Evolutionary conservation across 106 monocot species (phyloP).

Genomic region (Alisma plantagoaquatica): DNA sequence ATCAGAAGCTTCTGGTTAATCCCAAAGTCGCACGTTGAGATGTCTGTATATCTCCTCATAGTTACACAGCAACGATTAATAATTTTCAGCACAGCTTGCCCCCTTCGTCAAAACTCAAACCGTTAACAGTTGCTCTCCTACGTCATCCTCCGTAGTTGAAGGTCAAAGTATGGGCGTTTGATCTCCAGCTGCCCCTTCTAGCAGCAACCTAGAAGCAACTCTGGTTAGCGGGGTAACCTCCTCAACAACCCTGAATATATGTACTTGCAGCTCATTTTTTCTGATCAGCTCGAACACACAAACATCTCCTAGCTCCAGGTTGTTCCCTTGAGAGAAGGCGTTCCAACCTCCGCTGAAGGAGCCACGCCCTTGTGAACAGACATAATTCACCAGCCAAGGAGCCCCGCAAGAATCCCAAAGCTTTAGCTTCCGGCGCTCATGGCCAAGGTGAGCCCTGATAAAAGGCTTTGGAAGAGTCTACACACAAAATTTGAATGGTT

Average conservation of each 20-base stretch:
- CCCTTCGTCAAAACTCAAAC: too few species aligned
- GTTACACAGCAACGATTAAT: too few species aligned
- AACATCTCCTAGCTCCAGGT: slow-evolving; percentile 15
- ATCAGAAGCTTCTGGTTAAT: too few species aligned
- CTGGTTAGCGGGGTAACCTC: slow-evolving; percentile 1
- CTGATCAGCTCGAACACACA: slow-evolving; percentile 19
- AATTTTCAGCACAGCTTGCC: too few species aligned
- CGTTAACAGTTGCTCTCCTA: too few species aligned
- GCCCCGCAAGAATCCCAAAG: slow-evolving; percentile 8
- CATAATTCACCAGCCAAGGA: slow-evolving; percentile 14
- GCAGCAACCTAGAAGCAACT: not conserved
- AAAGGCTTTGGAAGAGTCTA: slow-evolving; percentile 15
- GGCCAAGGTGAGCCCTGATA: slow-evolving; percentile 8
- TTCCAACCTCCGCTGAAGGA: slow-evolving; percentile 19
- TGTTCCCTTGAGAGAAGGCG: slow-evolving; percentile 8
- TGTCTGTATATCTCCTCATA: too few species aligned
- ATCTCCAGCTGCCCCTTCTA: not conserved
- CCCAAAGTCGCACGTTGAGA: too few species aligned
- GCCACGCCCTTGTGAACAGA: not conserved
- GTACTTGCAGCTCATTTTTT: slow-evolving; percentile 10
- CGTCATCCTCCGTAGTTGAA: too few species aligned
- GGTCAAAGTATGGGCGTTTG: too few species aligned
- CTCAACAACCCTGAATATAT: slow-evolving; percentile 27
- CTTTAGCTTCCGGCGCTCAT: not conserved
- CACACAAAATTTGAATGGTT: not conserved